A percentile compares a stretch with the other conserved stretches of the same genome.
Evolutionary conservation across 2,329 filamentous ascomycete genomes (phyloP).

Genomic region (Penicillium sp.): DNA sequence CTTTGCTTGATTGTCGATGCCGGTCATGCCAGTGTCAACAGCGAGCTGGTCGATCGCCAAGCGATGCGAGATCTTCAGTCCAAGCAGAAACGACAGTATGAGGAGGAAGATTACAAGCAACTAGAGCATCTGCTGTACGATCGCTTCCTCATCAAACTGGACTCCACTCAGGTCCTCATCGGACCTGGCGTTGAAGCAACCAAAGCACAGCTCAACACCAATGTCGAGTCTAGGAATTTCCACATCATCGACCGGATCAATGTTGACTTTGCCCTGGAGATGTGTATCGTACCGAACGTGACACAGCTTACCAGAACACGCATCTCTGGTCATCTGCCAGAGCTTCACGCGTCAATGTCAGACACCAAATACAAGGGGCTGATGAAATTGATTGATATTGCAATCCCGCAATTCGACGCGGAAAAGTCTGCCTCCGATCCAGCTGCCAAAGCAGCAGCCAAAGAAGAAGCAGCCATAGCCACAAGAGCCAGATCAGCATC

Average conservation of each 20-base stretch:
- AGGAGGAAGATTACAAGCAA: slow-evolving; percentile 75
- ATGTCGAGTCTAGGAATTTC: slow-evolving; percentile 60
- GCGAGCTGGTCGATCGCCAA: slow-evolving; percentile 84
- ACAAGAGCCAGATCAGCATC: slow-evolving; percentile 56
- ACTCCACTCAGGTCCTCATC: slow-evolving; percentile 90
- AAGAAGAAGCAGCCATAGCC: slow-evolving; percentile 23
- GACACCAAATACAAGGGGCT: slow-evolving; percentile 94
- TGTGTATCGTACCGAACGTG: slow-evolving; percentile 91
- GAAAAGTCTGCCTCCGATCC: slow-evolving; percentile 33
- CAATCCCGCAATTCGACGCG: slow-evolving; percentile 71
- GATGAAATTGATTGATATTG: slow-evolving; percentile 93
- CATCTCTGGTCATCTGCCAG: slow-evolving; percentile 81
- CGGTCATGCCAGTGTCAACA: slow-evolving; percentile 88
- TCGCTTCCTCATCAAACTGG: slow-evolving; percentile 83
- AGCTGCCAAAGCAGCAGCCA: slow-evolving; percentile 25
- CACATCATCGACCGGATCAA: slow-evolving; percentile 96
- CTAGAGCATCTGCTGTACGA: slow-evolving; percentile 96
- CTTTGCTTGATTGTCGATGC: slow-evolving; percentile 92
- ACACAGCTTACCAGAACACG: slow-evolving; percentile 86
- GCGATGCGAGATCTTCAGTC: slow-evolving; percentile 81
- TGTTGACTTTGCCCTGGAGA: slow-evolving; percentile 90
- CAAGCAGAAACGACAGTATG: slow-evolving; percentile 80
- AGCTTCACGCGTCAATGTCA: slow-evolving; percentile 83
- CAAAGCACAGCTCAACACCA: slow-evolving; percentile 65
- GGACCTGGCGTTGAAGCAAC: slow-evolving; percentile 87